Evolutionary conservation across 306 rosid genomes (phyloP).

Genomic region (Corylus americana): DNA sequence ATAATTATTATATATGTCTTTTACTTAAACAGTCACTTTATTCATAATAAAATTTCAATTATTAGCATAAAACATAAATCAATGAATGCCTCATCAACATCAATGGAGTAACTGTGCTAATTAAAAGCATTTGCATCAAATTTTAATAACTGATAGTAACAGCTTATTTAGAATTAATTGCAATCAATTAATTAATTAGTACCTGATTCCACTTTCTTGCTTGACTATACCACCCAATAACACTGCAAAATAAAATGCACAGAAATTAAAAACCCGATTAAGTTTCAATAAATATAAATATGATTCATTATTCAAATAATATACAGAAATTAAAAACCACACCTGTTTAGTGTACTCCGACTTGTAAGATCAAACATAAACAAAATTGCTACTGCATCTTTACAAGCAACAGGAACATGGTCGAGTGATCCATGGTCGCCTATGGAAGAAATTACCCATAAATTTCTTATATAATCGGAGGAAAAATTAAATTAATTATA

Average conservation of each 20-base stretch:
- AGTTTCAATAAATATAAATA: background rate
- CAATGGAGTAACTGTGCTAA: background rate
- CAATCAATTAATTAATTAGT: slow-evolving; percentile 1
- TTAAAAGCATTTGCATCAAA: slow-evolving; percentile 8
- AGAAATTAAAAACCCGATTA: background rate
- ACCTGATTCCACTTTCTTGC: slow-evolving; percentile 99
- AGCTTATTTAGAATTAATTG: slow-evolving; percentile 1
- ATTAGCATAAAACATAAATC: background rate
- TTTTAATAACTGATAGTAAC: slow-evolving; percentile 28
- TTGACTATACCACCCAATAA: slow-evolving; percentile 75
- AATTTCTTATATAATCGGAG: background rate
- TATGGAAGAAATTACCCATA: slow-evolving; percentile 21
- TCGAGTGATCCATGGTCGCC: slow-evolving; percentile 63
- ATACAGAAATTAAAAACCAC: background rate
- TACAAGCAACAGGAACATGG: slow-evolving; percentile 92
- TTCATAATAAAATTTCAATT: background rate
- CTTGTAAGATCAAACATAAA: slow-evolving; percentile 96
- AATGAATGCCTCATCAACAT: slow-evolving; percentile 12
- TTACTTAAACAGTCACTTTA: background rate
- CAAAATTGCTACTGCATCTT: slow-evolving; percentile 93
- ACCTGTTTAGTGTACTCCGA: slow-evolving; percentile 83
- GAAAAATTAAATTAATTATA: background rate
- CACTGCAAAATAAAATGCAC: slow-evolving; percentile 51
- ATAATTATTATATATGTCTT: background rate
- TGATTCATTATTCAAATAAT: too few relatives aligned